Evolutionary conservation across 768 basidiomycete genomes (phyloP), one percentile per base, ranked within the genome.

Genomic region (Hysterangium stoloniferum): DNA sequence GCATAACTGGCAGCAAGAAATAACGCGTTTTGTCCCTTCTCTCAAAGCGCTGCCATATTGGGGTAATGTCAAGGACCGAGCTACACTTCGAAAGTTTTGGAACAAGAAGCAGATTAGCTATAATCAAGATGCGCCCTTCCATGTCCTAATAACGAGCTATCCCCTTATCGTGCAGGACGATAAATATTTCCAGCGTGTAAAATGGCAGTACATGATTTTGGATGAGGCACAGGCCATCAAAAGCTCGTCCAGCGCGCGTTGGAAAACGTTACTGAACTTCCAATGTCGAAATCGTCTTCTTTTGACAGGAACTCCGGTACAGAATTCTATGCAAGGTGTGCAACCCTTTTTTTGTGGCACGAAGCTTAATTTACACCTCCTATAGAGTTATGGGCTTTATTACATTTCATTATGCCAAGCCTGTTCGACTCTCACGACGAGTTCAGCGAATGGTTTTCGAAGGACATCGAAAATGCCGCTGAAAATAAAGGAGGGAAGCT

Each of bases 181-280:
- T 61, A 90, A 97, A 59, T 96, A 99, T 68, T 95, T 99, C 69
- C 90, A 96, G 62, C 80, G 88, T 33, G 85, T 97, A 55, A 95
- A 92, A 61, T 99, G 96, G 96, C 96, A 99, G 68, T 99, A 98
- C 64, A 98, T 98, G 95, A 80, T 99, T 53, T 75, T 99, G n/a
- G 96, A 99, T 60, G 96, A 99, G 67, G 96, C 96, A 2, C 96
- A 99, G 67, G 97, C 97, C 51, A 98, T 99, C 75, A 99, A 99
- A 74, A 95, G 93, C 61, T 93, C 96, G 20, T 80, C 89, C 20
- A 92, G 88, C 66, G 87, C 90, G 7, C 78, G 96, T 36, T 99
- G 96, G 96, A 98, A 97, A 68, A 95, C 94, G 1, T 72, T 98
- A 15, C 79, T 99, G 40, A 87, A 91, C 15, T 92, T 98, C 66